Conservation (phyloP, 2,329 filamentous ascomycete species). For the Ustilaginoidea virens region DNA sequence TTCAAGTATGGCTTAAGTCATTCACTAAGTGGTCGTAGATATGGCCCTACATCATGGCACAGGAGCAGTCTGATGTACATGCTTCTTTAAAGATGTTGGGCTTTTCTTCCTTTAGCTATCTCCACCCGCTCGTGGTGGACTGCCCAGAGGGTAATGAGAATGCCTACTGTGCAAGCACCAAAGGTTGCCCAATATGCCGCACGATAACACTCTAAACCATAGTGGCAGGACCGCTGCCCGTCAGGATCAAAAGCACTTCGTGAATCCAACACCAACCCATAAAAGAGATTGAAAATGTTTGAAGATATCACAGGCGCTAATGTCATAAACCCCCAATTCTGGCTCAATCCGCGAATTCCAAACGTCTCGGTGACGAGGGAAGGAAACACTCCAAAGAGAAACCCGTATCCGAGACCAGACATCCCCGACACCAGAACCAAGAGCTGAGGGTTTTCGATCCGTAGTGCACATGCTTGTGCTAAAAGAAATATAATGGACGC, state of each 20-base stretch:
- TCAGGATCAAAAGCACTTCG: constrained; percentile 55
- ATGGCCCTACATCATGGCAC: too few species aligned
- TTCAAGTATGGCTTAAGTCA: too few species aligned
- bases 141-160: constrained; percentile 54
- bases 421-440: constrained; percentile 67
- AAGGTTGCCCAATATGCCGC: constrained; percentile 71
- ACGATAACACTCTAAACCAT: constrained; percentile 69
- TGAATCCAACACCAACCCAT: constrained; percentile 68
- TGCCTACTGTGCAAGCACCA: constrained; percentile 50
- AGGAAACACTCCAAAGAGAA: constrained; percentile 87
- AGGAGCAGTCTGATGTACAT: too few species aligned
- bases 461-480: constrained; percentile 64
- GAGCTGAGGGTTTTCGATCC: constrained; percentile 59
- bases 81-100: constrained; percentile 8
- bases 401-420: constrained; percentile 81
- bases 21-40: too few species aligned
- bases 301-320: constrained; percentile 75
- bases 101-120: constrained; percentile 22
- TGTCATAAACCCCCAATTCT: constrained; percentile 96
- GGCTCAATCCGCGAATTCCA: constrained; percentile 72
- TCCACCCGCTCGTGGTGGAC: constrained; percentile 42
- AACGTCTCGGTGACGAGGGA: constrained; percentile 83
- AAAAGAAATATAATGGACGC: constrained; percentile 64
- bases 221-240: constrained; percentile 58
- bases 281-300: constrained; percentile 86